These are phyloP conservation scores for Wickerhamia fluorescens DNA, from an alignment of 805 yeast species.

Conservation along the genomic window DNA sequence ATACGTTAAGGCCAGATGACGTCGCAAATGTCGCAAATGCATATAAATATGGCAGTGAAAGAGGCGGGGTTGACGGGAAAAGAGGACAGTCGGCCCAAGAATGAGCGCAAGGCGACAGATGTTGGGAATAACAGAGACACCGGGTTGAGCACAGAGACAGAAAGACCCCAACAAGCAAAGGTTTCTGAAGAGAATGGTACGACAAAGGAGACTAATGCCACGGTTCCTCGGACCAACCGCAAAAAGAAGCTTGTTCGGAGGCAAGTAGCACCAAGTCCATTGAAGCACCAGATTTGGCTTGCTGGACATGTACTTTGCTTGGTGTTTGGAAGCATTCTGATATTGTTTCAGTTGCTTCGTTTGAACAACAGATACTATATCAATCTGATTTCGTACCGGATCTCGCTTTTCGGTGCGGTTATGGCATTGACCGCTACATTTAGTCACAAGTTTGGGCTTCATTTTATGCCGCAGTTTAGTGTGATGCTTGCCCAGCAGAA, in stretches of 20 bases:
- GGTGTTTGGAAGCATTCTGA: conserved; percentile 35
- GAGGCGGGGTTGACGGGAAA: too few species aligned
- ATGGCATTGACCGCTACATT: conserved; percentile 47
- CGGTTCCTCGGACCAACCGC: conserved; percentile 7
- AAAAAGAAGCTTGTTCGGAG: conserved; percentile 26
- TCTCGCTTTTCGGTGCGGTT: conserved; percentile 51
- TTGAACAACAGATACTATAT: conserved; percentile 32
- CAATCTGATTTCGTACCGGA: conserved; percentile 47
- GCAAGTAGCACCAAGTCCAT: conserved; percentile 23
- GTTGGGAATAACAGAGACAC: too few species aligned
- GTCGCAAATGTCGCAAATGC: too few species aligned
- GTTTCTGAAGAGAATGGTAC: too few species aligned
- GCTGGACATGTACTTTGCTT: conserved; percentile 47
- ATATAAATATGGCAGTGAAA: too few species aligned
- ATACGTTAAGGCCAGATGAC: too few species aligned
- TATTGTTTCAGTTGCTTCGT: conserved; percentile 33
- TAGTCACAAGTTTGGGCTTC: conserved; percentile 52
- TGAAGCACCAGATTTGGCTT: conserved; percentile 47
- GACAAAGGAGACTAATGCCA: too few species aligned
- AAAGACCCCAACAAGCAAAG: conserved; percentile 27
- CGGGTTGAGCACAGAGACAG: too few species aligned
- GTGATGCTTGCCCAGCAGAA: conserved; percentile 67
- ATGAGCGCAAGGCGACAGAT: too few species aligned
- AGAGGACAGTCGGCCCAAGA: too few species aligned
- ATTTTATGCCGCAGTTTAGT: conserved; percentile 51